Percentiles rank a stretch among this genome's conserved stretches.
Evolutionary conservation across 2,329 filamentous ascomycete species (phyloP).

Genomic region (Furcasterigmium furcatum): DNA sequence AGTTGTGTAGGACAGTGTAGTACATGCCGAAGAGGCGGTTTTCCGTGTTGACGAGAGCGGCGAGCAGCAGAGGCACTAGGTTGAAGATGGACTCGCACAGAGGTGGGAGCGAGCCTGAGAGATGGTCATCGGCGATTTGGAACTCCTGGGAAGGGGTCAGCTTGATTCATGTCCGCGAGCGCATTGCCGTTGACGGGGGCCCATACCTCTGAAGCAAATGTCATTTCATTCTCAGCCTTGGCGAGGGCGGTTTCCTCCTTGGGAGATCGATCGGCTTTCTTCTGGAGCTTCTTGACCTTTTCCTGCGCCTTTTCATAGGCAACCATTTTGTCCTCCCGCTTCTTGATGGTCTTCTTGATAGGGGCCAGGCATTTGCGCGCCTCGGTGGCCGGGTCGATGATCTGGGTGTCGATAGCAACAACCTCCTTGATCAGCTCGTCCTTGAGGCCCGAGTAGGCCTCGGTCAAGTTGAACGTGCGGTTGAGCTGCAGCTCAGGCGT

Average conservation of each 20-base stretch:
- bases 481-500: conserved; percentile 63
- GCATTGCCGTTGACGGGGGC: background rate
- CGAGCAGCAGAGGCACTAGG: conserved; percentile 69
- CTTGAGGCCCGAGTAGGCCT: conserved; percentile 68
- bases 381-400: conserved; percentile 67
- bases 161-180: too few species aligned
- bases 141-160: conserved; percentile 55
- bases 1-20: conserved; percentile 74
- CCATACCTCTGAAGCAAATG: conserved; percentile 60
- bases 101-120: conserved; percentile 68
- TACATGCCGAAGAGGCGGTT: conserved; percentile 74
- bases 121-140: conserved; percentile 68
- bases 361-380: conserved; percentile 67
- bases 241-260: conserved; percentile 69
- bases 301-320: conserved; percentile 79
- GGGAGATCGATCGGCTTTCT: conserved; percentile 67
- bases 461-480: conserved; percentile 61
- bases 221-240: conserved; percentile 70
- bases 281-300: conserved; percentile 64
- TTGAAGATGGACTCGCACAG: conserved; percentile 69
- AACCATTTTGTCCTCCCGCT: conserved; percentile 75
- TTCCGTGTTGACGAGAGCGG: conserved; percentile 70
- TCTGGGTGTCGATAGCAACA: conserved; percentile 63
- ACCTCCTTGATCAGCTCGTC: conserved; percentile 71
- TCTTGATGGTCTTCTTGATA: conserved; percentile 80